Evolutionary conservation across 2,329 filamentous ascomycete genomes (phyloP), one percentile per base, ranked within the genome.

Genomic region (Cytospora chrysosperma): DNA sequence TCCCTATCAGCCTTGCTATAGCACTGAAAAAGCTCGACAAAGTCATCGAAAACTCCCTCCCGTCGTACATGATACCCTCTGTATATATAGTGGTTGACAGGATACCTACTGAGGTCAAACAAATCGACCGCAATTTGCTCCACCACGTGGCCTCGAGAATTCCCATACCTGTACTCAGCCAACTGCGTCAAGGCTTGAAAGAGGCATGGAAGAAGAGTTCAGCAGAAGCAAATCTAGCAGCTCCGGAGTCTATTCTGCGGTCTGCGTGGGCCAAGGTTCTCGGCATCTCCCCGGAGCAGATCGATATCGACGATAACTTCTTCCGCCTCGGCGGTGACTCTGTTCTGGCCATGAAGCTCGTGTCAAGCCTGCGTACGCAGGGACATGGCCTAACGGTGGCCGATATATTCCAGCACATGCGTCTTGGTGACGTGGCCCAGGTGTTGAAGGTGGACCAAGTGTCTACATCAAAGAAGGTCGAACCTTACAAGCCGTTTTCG

Each of bases 1-100:
- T 77, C 6, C 66, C 77, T 0, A 65, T 68, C 17, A 69, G 64
- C 19, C 71, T 81, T 32, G 72, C 71, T 21, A 57, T 69, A 6
- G 71, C 72, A 12, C 66, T 80, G 7, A 78, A 76, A 64, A 75
- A 74, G 34, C 71, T 81, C 5, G 73, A 81, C 69, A 78, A 76
- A 60, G 75, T 69, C 32, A 72, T 79, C 24, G 73, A 76, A 56
- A 70, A 73, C 32, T 76, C 80, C 26, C 72, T 83, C n/a, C 77
- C 80, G 3, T 75, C 76, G 4, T 79, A 80, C 64, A 78, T 82
- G 76, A 70, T 80, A n/a, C 80, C 80, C 1, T 77, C 73, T 47
- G 70, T 73, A 0, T 82, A 81, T 61, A 66, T 81, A 9, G 69
- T 77, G 10, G 66, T 82, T 28, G 73, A 78, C 30, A 71, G 71